Evolutionary conservation across 2,329 filamentous ascomycete species (phyloP), one percentile per base, ranked within the genome.

Genomic region (Chaetomium sp.): DNA sequence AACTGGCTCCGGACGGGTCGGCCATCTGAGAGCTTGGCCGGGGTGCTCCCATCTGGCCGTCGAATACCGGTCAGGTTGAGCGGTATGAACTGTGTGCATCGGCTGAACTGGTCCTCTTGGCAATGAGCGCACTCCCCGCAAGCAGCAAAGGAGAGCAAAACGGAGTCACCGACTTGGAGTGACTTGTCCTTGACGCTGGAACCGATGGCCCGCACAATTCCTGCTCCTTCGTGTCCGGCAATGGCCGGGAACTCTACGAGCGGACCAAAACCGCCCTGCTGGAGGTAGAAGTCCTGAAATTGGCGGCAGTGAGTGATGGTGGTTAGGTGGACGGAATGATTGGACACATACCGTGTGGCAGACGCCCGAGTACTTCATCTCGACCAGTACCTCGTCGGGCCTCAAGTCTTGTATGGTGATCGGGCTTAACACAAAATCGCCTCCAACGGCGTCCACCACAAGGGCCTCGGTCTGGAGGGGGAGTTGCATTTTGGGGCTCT

Each of bases 81-180:
- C 1, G 56, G 57, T 7, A 66, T 58, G 49, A 70, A 71, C 21
- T 65, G 54, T 9, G 58, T 49, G 63, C 77, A 79, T 53, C 73
- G 74, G 2, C 74, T 71, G 33, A 67, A 72, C 50, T 70, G 74
- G 2, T 60, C 69, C 16, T 63, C 65, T 33, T 42, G 58, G 58
- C 78, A 79, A 16, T 72, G 65, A 3, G 53, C 60, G 67, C 77
- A 79, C 0, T 65, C 42, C 10, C 72, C 70, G 65, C 77, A 79
- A 57, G 69, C 73, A 8, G 70, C 70, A 51, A 74, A 78, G 1
- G 73, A 75, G 2, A 79, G 70, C 6, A 79, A 67, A 3, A 79
- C 76, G 7, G 70, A 69, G 64, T 78, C 76, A 16, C 77, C 76
- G 2, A 70, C 66, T 19, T 50, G 54, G 16, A 78, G 70, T 7